These are phyloP conservation scores for Penicillium sumatraense DNA, from an alignment of 2,329 filamentous ascomycete species.

Conservation along the genomic window DNA sequence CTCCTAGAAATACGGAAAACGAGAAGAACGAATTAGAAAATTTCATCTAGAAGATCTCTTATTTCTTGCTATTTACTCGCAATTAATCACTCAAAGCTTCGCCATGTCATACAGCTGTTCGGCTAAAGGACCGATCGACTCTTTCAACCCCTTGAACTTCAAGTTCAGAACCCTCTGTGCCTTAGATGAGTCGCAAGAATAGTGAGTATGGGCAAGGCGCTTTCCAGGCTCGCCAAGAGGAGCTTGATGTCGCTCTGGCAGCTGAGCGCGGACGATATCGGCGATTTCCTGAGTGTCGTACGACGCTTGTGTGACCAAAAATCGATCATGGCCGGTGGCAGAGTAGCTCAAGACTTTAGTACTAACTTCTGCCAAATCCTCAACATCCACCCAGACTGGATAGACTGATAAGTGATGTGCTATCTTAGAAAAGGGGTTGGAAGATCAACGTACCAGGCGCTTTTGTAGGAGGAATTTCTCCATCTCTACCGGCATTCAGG, in stretches of 20 bases:
- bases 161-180: conserved; percentile 51
- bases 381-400: conserved; percentile 30
- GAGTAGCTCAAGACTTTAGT: conserved; percentile 20
- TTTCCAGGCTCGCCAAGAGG: conserved; percentile 30
- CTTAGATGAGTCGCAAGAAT: conserved; percentile 56
- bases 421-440: too few relatives aligned
- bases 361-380: conserved; percentile 25
- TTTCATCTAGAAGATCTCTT: too few relatives aligned
- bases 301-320: conserved; percentile 30
- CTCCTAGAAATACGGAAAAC: too few relatives aligned
- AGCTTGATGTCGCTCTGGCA: conserved; percentile 18
- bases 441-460: conserved; percentile 23
- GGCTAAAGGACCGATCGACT: conserved; percentile 26
- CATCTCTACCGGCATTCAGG: conserved; percentile 23
- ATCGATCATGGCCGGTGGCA: conserved; percentile 23
- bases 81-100: background rate
- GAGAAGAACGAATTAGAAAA: too few relatives aligned
- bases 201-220: conserved; percentile 30
- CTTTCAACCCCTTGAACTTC: conserved; percentile 33
- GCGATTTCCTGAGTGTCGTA: conserved; percentile 38
- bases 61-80: background rate
- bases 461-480: conserved; percentile 28
- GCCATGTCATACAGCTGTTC: conserved; percentile 27
- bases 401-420: background rate
- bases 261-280: conserved; percentile 25